Evolutionary conservation across 768 basidiomycete species (phyloP).

Genomic region (Strobilomyces confusus): DNA sequence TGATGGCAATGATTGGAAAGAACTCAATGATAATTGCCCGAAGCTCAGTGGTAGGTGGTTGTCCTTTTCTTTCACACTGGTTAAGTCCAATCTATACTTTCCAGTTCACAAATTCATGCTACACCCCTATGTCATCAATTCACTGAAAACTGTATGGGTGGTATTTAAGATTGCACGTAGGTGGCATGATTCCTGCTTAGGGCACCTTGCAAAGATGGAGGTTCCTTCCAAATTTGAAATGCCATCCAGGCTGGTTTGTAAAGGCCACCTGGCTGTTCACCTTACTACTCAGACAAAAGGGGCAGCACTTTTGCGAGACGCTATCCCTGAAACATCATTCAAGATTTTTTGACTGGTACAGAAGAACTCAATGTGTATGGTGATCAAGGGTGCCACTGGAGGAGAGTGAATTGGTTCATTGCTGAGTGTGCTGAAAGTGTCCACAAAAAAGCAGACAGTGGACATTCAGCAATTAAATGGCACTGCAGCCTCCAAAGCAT

Average conservation of each 20-base stretch:
- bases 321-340: neutral
- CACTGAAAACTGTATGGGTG: neutral
- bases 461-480: neutral
- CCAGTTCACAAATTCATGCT: neutral
- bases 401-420: neutral
- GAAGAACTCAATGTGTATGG: neutral
- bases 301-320: neutral
- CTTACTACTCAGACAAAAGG: neutral
- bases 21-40: neutral
- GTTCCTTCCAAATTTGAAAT: neutral
- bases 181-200: neutral
- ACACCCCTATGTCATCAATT: neutral
- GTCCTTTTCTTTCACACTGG: neutral
- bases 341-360: neutral
- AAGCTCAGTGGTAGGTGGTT: neutral
- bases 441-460: neutral
- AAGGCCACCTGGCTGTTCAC: neutral
- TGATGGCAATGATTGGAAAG: neutral
- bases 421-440: neutral
- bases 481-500: neutral
- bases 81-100: neutral
- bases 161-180: neutral
- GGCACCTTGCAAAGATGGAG: neutral
- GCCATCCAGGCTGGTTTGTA: neutral
- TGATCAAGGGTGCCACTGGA: neutral